Percentiles rank a stretch among this genome's conserved stretches.
Evolutionary conservation across 148 eudicot genomes (phyloP).

Genomic region (Rhododendron vialii): DNA sequence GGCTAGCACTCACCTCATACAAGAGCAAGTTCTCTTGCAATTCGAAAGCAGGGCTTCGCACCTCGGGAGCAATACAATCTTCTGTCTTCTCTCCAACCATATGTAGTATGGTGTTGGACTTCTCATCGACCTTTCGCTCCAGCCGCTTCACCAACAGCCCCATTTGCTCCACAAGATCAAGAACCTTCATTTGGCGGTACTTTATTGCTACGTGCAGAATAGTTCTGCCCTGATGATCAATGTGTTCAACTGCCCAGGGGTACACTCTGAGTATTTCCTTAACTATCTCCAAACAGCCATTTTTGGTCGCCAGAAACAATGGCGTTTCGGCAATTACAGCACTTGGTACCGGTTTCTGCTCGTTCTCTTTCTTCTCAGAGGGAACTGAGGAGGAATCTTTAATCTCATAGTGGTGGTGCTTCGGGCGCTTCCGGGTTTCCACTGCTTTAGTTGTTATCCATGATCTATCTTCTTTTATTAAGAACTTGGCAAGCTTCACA

Average conservation of each 20-base stretch:
- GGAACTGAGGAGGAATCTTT: background rate
- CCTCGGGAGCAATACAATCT: background rate
- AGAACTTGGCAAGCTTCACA: background rate
- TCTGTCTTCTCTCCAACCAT: background rate
- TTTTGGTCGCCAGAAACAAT: conserved; percentile 4
- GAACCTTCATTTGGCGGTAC: background rate
- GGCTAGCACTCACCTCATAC: background rate
- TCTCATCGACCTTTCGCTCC: background rate
- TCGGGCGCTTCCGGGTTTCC: background rate
- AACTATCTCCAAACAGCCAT: conserved; percentile 1
- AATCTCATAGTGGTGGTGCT: background rate
- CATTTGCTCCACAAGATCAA: background rate
- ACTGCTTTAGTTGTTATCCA: background rate
- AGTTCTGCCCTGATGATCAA: background rate
- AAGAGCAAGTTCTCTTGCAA: background rate
- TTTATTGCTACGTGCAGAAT: conserved; percentile 5
- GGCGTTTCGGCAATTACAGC: background rate
- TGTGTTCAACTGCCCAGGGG: conserved; percentile 8
- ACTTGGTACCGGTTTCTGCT: background rate
- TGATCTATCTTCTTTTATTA: background rate
- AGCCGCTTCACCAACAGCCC: background rate
- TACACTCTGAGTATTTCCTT: background rate
- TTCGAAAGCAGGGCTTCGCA: background rate
- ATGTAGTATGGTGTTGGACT: background rate
- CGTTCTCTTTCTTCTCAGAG: background rate